Conservation (phyloP, 2,329 filamentous ascomycete genomes). For the Didymellaceae sp. region DNA sequence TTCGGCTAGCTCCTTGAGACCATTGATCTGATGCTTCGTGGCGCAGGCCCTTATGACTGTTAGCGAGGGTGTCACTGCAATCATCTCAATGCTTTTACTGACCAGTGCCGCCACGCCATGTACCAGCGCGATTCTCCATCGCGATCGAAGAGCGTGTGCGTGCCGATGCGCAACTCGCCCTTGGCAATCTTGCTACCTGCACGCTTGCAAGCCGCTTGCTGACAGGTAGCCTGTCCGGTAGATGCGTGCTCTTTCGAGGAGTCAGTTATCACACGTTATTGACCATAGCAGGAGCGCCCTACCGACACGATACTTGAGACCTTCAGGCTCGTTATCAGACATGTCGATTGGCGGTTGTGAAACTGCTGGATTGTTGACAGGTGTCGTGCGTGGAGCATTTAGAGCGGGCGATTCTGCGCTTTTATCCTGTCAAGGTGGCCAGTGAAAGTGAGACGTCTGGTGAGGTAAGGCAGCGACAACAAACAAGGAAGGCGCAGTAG, state of each 20-base stretch:
- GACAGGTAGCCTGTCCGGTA: constrained; percentile 56
- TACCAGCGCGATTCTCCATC: constrained; percentile 65
- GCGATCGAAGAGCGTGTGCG: constrained; percentile 64
- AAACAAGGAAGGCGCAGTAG: too few species aligned
- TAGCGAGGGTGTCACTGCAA: not conserved
- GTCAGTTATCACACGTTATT: not conserved
- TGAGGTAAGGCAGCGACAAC: too few species aligned
- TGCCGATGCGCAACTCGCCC: constrained; percentile 77
- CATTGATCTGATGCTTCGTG: constrained; percentile 73
- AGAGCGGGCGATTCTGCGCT: too few species aligned
- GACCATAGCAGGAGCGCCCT: not conserved
- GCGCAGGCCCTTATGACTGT: constrained; percentile 68
- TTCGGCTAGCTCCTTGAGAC: constrained; percentile 64
- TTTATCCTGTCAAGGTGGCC: too few species aligned
- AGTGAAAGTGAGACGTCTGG: too few species aligned
- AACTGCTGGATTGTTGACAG: too few species aligned
- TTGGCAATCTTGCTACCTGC: constrained; percentile 66
- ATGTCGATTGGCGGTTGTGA: not conserved
- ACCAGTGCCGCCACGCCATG: constrained; percentile 81
- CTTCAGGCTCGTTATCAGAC: constrained; percentile 1
- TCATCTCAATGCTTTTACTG: not conserved
- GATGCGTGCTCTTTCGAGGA: constrained; percentile 19
- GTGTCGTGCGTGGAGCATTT: too few species aligned
- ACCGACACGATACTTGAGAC: constrained; percentile 27
- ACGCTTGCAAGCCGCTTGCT: constrained; percentile 74